These are phyloP conservation scores for Trichoderma sp. DNA, from an alignment of 2,329 filamentous ascomycete genomes.

Conservation along the genomic window DNA sequence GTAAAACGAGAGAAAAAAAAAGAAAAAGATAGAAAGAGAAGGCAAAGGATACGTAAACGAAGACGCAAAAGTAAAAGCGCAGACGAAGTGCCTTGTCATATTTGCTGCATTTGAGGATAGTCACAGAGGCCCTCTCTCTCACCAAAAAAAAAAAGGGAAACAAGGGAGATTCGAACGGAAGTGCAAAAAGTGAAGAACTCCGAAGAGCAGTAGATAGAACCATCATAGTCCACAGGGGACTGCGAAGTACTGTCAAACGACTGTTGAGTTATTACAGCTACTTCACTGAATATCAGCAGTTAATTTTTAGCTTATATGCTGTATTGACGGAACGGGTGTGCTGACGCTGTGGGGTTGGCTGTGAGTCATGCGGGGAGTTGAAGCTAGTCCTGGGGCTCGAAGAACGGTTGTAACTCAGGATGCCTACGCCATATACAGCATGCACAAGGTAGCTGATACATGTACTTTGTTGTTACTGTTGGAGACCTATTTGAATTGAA, in stretches of 20 bases:
- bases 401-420: too few species aligned
- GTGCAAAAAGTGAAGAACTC: conserved; percentile 22
- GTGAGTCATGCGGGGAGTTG: not conserved
- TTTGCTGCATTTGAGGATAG: not conserved
- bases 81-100: too few species aligned
- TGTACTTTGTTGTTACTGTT: too few species aligned
- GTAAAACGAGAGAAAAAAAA: too few species aligned
- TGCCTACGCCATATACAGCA: too few species aligned
- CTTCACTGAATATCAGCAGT: conserved; percentile 8
- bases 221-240: too few species aligned
- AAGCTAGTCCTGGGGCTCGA: not conserved
- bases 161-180: not conserved
- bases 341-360: not conserved
- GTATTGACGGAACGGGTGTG: not conserved
- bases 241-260: not conserved
- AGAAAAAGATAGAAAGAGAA: not conserved
- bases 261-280: conserved; percentile 8
- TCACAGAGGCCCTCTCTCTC: too few species aligned
- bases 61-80: not conserved
- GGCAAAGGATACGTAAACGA: not conserved
- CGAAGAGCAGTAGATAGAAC: not conserved
- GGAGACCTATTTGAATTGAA: too few species aligned
- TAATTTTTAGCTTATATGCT: conserved; percentile 19
- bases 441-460: too few species aligned
- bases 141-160: conserved; percentile 1